Evolutionary conservation across 208 protist species (phyloP), one percentile per base, ranked within the genome.

Genomic region (Wallacemonas sp.): DNA sequence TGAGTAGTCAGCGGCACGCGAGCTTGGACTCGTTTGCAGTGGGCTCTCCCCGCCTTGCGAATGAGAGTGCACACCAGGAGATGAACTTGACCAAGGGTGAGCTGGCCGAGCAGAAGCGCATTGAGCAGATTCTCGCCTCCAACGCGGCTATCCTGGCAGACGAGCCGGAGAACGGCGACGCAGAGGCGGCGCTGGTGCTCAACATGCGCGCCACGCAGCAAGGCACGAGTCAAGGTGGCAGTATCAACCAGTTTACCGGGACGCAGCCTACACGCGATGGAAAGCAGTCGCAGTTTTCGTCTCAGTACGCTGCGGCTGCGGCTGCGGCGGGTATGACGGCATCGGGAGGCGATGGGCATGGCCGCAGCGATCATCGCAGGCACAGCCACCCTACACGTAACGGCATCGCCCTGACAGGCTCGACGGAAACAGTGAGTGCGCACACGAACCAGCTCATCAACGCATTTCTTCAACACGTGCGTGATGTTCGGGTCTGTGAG

Each of bases 401-500:
- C 14, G 51, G 51, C 11, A 6, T 39, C n/a, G n/a, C 51, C n/a
- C 26, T 58, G 9, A 41, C 30, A 17, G 51, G 51, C 30, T 14
- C 28, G 28, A 17, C 51, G 1, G 51, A 58, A 31, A 31, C 30
- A 14, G 51, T 58, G 30, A 58, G 51, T 31, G 0, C 51, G 31
- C 51, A 58, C 31, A 58, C 51, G 12, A 58, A 58, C 31, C 51
- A 39, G 30, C 31, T 58, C 12, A 58, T 58, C 6, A 58, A 38
- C 51, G 51, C 24, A 3, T 58, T 58, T 39, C 51, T 58, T 38
- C 26, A 39, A 14, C 15, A n/a, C 5, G 24, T 58, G 51, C 51
- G 51, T 8, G 51, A 58, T 31, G 15, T 2, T 8, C 51, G 51
- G 17, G 51, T 31, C 4, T 21, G 51, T n/a, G 51, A 58, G 30